Evolutionary conservation across 179 eudicot genomes (phyloP).

Genomic region (Silene noctiflora): DNA sequence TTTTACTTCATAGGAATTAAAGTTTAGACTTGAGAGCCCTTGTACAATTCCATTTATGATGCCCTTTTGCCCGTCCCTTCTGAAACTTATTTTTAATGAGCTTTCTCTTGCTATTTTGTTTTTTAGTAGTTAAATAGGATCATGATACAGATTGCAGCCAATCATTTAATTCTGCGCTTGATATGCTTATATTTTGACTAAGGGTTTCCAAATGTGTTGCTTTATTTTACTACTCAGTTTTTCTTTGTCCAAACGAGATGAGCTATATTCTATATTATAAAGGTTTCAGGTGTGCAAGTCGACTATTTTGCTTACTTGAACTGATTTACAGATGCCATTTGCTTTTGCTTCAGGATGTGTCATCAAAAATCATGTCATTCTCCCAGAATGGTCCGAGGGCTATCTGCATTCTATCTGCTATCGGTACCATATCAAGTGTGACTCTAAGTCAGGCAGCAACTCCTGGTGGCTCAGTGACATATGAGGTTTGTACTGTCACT

Average conservation of each 20-base stretch:
- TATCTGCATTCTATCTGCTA: conserved; percentile 73
- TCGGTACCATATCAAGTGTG: conserved; percentile 69
- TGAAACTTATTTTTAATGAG: no score
- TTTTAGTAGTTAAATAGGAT: no score
- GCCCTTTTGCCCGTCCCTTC: no score
- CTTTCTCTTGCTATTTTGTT: no score
- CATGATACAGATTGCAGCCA: no score
- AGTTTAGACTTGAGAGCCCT: no score
- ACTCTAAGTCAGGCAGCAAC: conserved; percentile 80
- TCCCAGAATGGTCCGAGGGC: conserved; percentile 79
- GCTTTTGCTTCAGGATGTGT: conserved; percentile 51
- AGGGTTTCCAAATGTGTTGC: no score
- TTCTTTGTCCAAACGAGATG: not conserved
- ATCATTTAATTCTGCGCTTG: no score
- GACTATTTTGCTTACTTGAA: not conserved
- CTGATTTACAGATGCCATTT: conserved; percentile 15
- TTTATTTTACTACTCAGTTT: not conserved
- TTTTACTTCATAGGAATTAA: no score
- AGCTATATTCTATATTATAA: not conserved
- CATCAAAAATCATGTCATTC: conserved; percentile 69
- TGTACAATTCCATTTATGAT: no score
- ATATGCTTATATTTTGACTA: no score
- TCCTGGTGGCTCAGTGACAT: conserved; percentile 76
- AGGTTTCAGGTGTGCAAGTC: not conserved
- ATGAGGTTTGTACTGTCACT: conserved; percentile 52